Percentiles rank a stretch among this genome's conserved stretches.
These are phyloP conservation scores for Croton setiger DNA, from an alignment of 441 rosid genomes.

Conservation along the genomic window DNA sequence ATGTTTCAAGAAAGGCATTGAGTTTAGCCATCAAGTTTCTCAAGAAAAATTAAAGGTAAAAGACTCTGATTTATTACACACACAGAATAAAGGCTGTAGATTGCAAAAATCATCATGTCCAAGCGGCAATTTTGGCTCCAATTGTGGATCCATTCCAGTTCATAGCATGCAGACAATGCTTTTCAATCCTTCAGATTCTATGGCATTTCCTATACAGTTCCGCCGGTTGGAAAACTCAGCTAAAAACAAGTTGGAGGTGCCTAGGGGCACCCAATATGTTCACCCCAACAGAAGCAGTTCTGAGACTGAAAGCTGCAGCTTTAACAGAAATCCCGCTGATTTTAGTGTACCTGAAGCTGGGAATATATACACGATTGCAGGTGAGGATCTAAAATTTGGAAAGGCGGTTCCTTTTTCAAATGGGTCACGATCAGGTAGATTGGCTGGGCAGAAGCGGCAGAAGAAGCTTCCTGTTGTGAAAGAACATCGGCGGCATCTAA, in stretches of 20 bases:
- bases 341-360: constrained; percentile 66
- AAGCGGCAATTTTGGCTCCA: constrained; percentile 37
- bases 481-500: constrained; percentile 27
- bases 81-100: constrained; percentile 31
- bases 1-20: constrained; percentile 33
- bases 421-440: constrained; percentile 31
- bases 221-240: constrained; percentile 34
- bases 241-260: constrained; percentile 36
- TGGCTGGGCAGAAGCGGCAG: constrained; percentile 47
- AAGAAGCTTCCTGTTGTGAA: constrained; percentile 45
- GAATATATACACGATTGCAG: constrained; percentile 64
- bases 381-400: constrained; percentile 49
- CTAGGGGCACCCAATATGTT: constrained; percentile 24
- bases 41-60: constrained; percentile 52
- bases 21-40: constrained; percentile 35
- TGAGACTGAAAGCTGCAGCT: constrained; percentile 43
- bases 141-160: constrained; percentile 40
- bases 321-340: constrained; percentile 94
- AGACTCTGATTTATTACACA: constrained; percentile 27
- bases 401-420: constrained; percentile 32
- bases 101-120: constrained; percentile 31
- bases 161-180: constrained; percentile 38
- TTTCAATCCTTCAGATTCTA: constrained; percentile 40
- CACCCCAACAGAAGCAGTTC: constrained; percentile 35
- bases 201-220: constrained; percentile 37